A percentile compares a stretch with the other conserved stretches of the same genome.
These are phyloP conservation scores for Colletotrichum costaricense DNA, from an alignment of 2,329 filamentous ascomycete species.

Conservation along the genomic window DNA sequence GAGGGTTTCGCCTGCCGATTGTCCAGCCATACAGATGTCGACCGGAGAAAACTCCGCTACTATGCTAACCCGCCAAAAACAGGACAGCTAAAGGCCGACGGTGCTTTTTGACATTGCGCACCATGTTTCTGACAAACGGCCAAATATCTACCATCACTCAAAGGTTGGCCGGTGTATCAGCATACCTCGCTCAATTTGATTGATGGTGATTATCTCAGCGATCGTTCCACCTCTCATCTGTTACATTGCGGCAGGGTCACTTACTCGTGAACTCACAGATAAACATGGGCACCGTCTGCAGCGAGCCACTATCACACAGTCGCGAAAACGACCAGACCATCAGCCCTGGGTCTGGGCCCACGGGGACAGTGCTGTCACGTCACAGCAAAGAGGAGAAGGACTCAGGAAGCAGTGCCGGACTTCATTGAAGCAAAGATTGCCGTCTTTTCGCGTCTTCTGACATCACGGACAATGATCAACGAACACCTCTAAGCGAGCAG, in stretches of 20 bases:
- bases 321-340: background rate
- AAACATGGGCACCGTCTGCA: background rate
- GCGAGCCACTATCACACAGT: background rate
- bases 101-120: background rate
- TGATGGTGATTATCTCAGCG: background rate
- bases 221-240: background rate
- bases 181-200: background rate
- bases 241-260: background rate
- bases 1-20: background rate
- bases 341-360: background rate
- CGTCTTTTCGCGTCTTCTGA: background rate
- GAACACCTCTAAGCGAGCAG: background rate
- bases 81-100: background rate
- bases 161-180: background rate
- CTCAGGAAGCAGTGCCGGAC: background rate
- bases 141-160: background rate
- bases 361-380: background rate
- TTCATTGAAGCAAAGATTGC: background rate
- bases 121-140: background rate
- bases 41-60: slow-evolving; percentile 25
- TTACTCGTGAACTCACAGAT: background rate
- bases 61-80: background rate
- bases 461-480: background rate
- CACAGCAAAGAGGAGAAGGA: background rate
- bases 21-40: background rate